phyloP scores from a whole-genome alignment of 352 stramenopile genomes.

The Thalassiosira livingstoniorum region DNA sequence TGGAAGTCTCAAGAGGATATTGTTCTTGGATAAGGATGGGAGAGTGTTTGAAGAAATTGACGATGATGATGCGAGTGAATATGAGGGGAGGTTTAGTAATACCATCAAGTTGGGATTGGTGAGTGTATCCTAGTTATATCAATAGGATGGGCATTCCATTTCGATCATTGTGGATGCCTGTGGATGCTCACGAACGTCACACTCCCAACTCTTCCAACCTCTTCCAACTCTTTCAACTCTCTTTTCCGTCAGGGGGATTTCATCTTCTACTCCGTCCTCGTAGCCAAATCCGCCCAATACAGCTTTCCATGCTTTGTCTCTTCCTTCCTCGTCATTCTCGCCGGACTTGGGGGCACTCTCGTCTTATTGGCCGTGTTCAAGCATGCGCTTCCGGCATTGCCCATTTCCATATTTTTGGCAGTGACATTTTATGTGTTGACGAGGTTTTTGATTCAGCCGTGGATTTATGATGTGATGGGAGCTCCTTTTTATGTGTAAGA shows the following conservation, averaged over 20 bases:
- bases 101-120: constrained; percentile 77
- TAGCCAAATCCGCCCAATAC: constrained; percentile 94
- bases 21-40: constrained; percentile 68
- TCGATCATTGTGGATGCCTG: too few relatives aligned
- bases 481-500: constrained; percentile 78
- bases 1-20: constrained; percentile 69
- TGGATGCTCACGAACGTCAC: too few relatives aligned
- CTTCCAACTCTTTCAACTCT: not conserved
- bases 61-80: constrained; percentile 53
- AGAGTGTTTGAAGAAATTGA: constrained; percentile 77
- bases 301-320: constrained; percentile 93
- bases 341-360: constrained; percentile 91
- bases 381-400: constrained; percentile 92
- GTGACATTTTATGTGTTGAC: constrained; percentile 85
- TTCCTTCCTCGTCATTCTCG: constrained; percentile 93
- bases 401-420: constrained; percentile 94
- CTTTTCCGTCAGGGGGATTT: constrained; percentile 95
- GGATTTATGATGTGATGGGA: constrained; percentile 67
- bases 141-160: too few relatives aligned
- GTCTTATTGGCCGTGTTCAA: constrained; percentile 93
- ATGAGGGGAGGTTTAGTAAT: constrained; percentile 61
- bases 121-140: constrained; percentile 12
- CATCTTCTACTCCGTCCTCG: constrained; percentile 97
- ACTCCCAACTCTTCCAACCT: too few relatives aligned
- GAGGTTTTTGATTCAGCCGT: constrained; percentile 80